These are phyloP conservation scores for Cucurbita moschata DNA, from an alignment of 306 rosid species.

Conservation along the genomic window DNA sequence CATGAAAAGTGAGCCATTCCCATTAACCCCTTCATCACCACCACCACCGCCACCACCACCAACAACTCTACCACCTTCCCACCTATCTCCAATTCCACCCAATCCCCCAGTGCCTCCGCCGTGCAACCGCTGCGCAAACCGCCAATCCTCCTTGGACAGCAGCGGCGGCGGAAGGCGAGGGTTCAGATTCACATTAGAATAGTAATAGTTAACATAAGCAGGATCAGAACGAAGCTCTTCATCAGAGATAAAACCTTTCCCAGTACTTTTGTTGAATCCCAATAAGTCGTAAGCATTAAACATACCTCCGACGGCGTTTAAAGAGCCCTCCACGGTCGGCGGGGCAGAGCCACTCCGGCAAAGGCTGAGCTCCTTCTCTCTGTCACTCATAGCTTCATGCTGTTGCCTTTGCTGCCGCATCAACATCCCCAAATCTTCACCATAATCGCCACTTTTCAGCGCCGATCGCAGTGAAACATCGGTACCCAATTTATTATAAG, in stretches of 20 bases:
- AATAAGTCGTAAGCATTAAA: slow-evolving; percentile 21
- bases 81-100: slow-evolving; percentile 30
- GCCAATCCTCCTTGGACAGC: slow-evolving; percentile 39
- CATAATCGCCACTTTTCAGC: slow-evolving; percentile 30
- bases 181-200: slow-evolving; percentile 35
- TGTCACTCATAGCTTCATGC: slow-evolving; percentile 33
- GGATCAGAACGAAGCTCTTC: slow-evolving; percentile 41
- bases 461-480: slow-evolving; percentile 69
- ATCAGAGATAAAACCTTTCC: slow-evolving; percentile 19
- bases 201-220: slow-evolving; percentile 25
- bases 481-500: slow-evolving; percentile 48
- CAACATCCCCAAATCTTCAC: slow-evolving; percentile 49
- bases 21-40: slow-evolving; percentile 3
- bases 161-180: slow-evolving; percentile 43
- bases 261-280: slow-evolving; percentile 19
- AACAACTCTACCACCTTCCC: slow-evolving; percentile 9
- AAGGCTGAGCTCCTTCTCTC: slow-evolving; percentile 51
- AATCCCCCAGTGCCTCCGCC: slow-evolving; percentile 23
- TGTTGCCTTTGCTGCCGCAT: slow-evolving; percentile 33
- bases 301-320: slow-evolving; percentile 49
- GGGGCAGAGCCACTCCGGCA: slow-evolving; percentile 92
- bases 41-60: background rate
- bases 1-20: slow-evolving; percentile 21
- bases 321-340: slow-evolving; percentile 77
- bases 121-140: slow-evolving; percentile 30